Evolutionary conservation across 2,329 filamentous ascomycete species (phyloP).

Genomic region (Monascus ruber): DNA sequence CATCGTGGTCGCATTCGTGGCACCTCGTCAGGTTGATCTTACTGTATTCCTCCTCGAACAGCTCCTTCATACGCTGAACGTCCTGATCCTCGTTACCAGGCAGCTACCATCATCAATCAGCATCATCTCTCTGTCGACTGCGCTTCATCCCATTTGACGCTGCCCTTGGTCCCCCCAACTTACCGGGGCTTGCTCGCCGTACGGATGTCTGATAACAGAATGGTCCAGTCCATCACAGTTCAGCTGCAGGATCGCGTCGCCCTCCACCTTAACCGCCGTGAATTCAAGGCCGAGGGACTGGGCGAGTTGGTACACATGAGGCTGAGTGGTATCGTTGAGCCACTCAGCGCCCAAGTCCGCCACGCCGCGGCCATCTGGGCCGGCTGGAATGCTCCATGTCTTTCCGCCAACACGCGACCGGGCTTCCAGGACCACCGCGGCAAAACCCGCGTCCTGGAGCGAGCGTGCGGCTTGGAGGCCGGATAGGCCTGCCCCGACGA

Average conservation of each 20-base stretch:
- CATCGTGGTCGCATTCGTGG: conserved; percentile 19
- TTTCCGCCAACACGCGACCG: conserved; percentile 43
- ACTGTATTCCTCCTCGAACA: conserved; percentile 25
- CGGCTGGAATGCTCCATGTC: conserved; percentile 30
- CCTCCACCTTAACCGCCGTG: conserved; percentile 38
- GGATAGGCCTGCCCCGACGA: conserved; percentile 38
- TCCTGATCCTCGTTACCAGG: too few relatives aligned
- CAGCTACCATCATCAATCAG: too few relatives aligned
- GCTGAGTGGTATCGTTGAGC: conserved; percentile 48
- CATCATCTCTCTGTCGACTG: too few relatives aligned
- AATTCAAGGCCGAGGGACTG: conserved; percentile 26
- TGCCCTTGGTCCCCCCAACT: too few relatives aligned
- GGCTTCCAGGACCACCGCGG: conserved; percentile 39
- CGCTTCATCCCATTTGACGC: too few relatives aligned
- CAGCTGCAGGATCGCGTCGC: conserved; percentile 34
- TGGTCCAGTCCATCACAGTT: conserved; percentile 16
- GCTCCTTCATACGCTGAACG: too few relatives aligned
- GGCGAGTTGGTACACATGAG: conserved; percentile 30
- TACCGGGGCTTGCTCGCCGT: conserved; percentile 11
- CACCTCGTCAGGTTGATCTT: conserved; percentile 15
- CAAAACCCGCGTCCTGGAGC: conserved; percentile 26
- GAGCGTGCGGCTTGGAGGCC: conserved; percentile 28
- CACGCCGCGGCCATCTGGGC: conserved; percentile 11
- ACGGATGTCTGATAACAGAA: conserved; percentile 10
- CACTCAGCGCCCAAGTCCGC: conserved; percentile 48